Base-by-base conservation (phyloP, 768 basidiomycete genomes). In the Psilocybe cyanescens region DNA sequence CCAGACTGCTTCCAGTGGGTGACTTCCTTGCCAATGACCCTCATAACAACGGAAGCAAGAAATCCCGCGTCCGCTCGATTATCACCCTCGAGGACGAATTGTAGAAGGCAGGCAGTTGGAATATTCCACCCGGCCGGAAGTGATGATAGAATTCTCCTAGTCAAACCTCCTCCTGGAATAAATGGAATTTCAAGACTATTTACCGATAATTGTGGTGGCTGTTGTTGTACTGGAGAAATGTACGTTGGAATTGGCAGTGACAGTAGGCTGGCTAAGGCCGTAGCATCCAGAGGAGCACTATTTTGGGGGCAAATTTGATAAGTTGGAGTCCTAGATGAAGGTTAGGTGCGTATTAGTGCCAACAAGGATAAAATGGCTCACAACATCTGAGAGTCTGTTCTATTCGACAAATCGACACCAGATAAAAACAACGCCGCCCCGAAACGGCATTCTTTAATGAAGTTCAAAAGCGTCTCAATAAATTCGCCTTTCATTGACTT, bases 61-160 rank as follows among this genome's bases (percentile, higher is more conserved):
- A 87, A 68, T 17, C 79, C 77, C 0, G 92, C 92, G 71, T 95
- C 92, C 16, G 71, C 78, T 60, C 88, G 79, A 67, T 95, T 95
- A 71, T 95, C 93, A 1, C 93, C 92, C 69, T 95, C 92, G 60
- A 91, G 78, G 9, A 86, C 91, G 68, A 91, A 94, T 50, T 91
- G 89, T 51, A 92, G 76, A 8, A 94, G 72, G 14, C 83, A 78
- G 0, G 82, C 84, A 0, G 81, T 83, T 24, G 88, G 87, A 45
- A 83, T 79, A 17, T 77, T 66, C 81, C 83, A 86, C 41, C 60
- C 59, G 17, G 71, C 66, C 0, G 86, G 81, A 28, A 93, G 68
- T 6, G 89, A 81, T 2, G 80, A 79, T 5, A 95, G 75, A 49
- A 94, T 77, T 29, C 89, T 81, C 45, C 86, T 81, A 0, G 89